Evolutionary conservation across 352 stramenopile genomes (phyloP), one percentile per base, ranked within the genome.

Genomic region (Globisporangium recalcitrans): DNA sequence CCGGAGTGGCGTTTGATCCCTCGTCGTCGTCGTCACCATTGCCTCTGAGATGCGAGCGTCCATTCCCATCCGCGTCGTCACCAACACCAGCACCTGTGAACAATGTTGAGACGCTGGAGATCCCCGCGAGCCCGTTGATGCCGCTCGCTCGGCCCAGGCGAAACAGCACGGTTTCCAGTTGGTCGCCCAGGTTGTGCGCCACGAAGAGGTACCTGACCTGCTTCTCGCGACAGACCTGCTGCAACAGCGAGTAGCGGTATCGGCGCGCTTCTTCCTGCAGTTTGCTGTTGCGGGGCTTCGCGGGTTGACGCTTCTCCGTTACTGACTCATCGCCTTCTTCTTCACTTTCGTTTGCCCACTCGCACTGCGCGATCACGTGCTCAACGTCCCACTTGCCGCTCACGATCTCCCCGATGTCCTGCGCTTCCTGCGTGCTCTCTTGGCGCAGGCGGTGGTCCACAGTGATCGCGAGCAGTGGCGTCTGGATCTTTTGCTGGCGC

Each of bases 121-220:
- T 93, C 0, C 86, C 85, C 13, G 80, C 78, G 22, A 95, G 67
- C 1, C 86, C 86, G 54, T 88, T 91, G 65, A 91, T 77, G 6
- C 84, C 84, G 40, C 84, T 93, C 7, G 77, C 79, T 29, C 86
- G 70, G 3, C 82, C 86, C 16, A 95, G 65, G 7, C 86, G 82
- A 48, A 93, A 92, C 11, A 95, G 71, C 49, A 85, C 74, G 22
- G 86, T 95, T 65, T 95, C 86, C 9, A 91, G 56, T 40, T 93
- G 86, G 54, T 95, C 86, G 10, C 84, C 86, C 4, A 75, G 65
- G 49, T 91, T 91, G 59, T 95, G 86, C 14, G 78, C 86, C 16
- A 93, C 83, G 40, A 93, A 93, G 46, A 95, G 72, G 31, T 63
- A 78, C n/a, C 74, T 69, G 53, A 93, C 81, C 16, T 67, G 62